phyloP scores from a whole-genome alignment of 345 rosid species.

The Populus euphratica region DNA sequence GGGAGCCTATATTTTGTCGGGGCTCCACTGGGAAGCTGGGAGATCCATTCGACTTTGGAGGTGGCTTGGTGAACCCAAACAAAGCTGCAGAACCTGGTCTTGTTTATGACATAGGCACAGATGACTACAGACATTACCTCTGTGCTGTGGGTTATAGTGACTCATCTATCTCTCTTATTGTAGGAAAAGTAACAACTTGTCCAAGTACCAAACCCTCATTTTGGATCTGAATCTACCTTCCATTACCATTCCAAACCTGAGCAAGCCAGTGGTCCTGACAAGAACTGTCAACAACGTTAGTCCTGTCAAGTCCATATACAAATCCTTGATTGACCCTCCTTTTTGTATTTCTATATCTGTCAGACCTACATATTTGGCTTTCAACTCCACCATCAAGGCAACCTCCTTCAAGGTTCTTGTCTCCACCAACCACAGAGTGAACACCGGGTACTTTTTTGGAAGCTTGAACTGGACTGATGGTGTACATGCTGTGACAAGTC shows the following conservation, averaged over 20 bases:
- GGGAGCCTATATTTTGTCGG: slow-evolving; percentile 47
- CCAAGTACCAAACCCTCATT: slow-evolving; percentile 28
- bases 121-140: slow-evolving; percentile 53
- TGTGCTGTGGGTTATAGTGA: slow-evolving; percentile 51
- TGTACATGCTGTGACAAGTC: slow-evolving; percentile 34
- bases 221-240: slow-evolving; percentile 56
- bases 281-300: too few species aligned
- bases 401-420: slow-evolving; percentile 22
- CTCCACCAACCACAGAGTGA: slow-evolving; percentile 21
- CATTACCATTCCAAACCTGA: slow-evolving; percentile 53
- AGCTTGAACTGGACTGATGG: slow-evolving; percentile 59
- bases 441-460: slow-evolving; percentile 53
- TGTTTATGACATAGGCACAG: slow-evolving; percentile 44
- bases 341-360: slow-evolving; percentile 29
- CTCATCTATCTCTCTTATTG: slow-evolving; percentile 33
- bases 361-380: slow-evolving; percentile 22
- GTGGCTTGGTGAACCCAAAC: slow-evolving; percentile 52
- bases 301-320: slow-evolving; percentile 28
- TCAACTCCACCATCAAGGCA: slow-evolving; percentile 15
- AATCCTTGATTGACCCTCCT: slow-evolving; percentile 43
- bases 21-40: slow-evolving; percentile 51
- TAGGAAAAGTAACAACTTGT: slow-evolving; percentile 26
- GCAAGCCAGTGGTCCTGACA: slow-evolving; percentile 31
- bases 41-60: slow-evolving; percentile 64
- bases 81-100: slow-evolving; percentile 59